A percentile compares a stretch with the other conserved stretches of the same genome.
These are phyloP conservation scores for Penicillium subrubescens DNA, from an alignment of 495 filamentous ascomycete genomes.

Conservation along the genomic window DNA sequence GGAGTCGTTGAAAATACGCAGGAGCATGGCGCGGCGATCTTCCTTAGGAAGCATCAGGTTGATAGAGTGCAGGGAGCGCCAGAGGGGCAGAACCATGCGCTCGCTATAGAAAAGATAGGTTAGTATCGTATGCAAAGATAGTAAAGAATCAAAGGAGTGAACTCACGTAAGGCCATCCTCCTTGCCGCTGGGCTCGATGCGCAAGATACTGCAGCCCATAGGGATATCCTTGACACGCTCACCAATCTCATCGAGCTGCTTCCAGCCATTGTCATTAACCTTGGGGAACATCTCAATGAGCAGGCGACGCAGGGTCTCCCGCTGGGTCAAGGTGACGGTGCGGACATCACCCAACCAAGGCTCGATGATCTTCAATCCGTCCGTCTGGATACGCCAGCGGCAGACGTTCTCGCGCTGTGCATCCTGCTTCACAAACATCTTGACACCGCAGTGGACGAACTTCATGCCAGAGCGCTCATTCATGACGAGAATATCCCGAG, in stretches of 20 bases:
- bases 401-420: slow-evolving; percentile 81
- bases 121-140: slow-evolving; percentile 13
- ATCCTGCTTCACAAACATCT: slow-evolving; percentile 98
- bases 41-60: slow-evolving; percentile 99
- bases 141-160: not conserved
- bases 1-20: slow-evolving; percentile 85
- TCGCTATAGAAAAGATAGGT: slow-evolving; percentile 49
- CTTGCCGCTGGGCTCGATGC: slow-evolving; percentile 68
- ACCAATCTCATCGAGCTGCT: slow-evolving; percentile 81
- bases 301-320: slow-evolving; percentile 73
- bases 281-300: slow-evolving; percentile 96
- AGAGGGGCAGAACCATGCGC: slow-evolving; percentile 83
- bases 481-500: slow-evolving; percentile 73
- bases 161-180: slow-evolving; percentile 69
- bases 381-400: slow-evolving; percentile 92
- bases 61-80: slow-evolving; percentile 81
- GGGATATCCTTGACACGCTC: slow-evolving; percentile 75
- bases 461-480: slow-evolving; percentile 91
- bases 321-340: slow-evolving; percentile 70
- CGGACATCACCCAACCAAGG: slow-evolving; percentile 81
- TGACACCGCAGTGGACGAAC: slow-evolving; percentile 94
- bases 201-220: slow-evolving; percentile 90
- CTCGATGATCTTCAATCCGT: slow-evolving; percentile 85
- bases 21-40: slow-evolving; percentile 87
- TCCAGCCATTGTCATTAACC: slow-evolving; percentile 66